These are phyloP conservation scores for Amylocystis lapponica DNA, from an alignment of 768 basidiomycete genomes.

Conservation along the genomic window DNA sequence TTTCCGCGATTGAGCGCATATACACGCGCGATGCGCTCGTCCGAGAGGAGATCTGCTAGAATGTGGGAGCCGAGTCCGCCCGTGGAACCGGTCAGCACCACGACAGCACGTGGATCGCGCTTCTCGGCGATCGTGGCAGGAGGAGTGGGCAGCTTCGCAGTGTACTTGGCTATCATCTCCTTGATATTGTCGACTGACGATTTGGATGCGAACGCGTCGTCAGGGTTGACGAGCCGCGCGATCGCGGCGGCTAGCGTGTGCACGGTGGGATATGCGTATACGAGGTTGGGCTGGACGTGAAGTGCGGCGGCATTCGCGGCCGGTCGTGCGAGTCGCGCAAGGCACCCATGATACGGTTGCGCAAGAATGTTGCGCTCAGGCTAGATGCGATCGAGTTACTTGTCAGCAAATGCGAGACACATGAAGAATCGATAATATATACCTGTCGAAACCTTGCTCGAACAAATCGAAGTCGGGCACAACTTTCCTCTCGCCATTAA, in stretches of 20 bases:
- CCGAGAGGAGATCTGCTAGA: conserved; percentile 18
- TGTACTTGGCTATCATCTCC: conserved; percentile 38
- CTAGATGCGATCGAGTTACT: conserved; percentile 9
- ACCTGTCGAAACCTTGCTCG: conserved; percentile 36
- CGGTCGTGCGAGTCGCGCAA: conserved; percentile 14
- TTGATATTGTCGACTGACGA: conserved; percentile 6
- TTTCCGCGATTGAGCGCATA: conserved; percentile 22
- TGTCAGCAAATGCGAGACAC: not conserved
- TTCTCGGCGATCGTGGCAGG: not conserved
- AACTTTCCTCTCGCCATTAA: conserved; percentile 12
- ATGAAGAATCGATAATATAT: not conserved
- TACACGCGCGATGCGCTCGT: conserved; percentile 13
- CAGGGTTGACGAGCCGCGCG: conserved; percentile 7
- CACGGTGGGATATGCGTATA: conserved; percentile 15
- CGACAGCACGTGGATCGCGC: conserved; percentile 17
- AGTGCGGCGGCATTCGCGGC: not conserved
- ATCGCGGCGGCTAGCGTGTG: conserved; percentile 1
- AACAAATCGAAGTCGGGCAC: conserved; percentile 34
- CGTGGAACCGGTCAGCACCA: conserved; percentile 29
- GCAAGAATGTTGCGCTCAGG: conserved; percentile 26
- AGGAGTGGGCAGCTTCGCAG: conserved; percentile 8
- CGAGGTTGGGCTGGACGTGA: conserved; percentile 8
- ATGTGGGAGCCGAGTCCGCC: conserved; percentile 25
- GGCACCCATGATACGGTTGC: conserved; percentile 26
- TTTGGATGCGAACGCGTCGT: conserved; percentile 12